Evolutionary conservation across 2,329 filamentous ascomycete species (phyloP).

Genomic region (Trichoderma pleuroti): DNA sequence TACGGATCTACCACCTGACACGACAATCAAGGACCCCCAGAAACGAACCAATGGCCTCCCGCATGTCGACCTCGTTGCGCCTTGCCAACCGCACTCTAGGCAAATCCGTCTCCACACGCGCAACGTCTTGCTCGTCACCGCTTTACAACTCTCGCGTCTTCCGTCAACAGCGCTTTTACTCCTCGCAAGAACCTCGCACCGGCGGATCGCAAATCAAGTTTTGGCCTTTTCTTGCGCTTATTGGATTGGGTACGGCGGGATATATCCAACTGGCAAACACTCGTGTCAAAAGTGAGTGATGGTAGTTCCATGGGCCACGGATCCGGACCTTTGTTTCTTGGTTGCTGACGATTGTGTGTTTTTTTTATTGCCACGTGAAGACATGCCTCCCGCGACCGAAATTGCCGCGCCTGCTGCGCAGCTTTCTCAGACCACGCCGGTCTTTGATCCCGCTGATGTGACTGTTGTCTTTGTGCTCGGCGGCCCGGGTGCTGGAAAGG

Average conservation of each 20-base stretch:
- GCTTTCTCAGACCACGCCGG: conserved; percentile 55
- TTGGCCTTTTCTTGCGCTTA: conserved; percentile 54
- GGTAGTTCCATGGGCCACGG: not conserved
- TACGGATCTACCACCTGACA: not conserved
- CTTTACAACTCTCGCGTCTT: conserved; percentile 13
- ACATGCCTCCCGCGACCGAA: conserved; percentile 39
- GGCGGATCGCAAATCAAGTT: conserved; percentile 47
- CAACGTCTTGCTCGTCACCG: conserved; percentile 9
- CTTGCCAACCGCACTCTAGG: conserved; percentile 20
- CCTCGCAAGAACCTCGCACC: conserved; percentile 38
- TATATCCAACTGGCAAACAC: conserved; percentile 50
- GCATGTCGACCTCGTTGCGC: conserved; percentile 29
- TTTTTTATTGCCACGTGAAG: conserved; percentile 25
- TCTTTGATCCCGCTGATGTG: conserved; percentile 71
- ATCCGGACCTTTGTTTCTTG: not conserved
- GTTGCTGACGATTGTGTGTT: not conserved
- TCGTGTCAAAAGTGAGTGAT: conserved; percentile 27
- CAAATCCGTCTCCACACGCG: conserved; percentile 22
- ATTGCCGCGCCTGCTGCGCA: conserved; percentile 39
- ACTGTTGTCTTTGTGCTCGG: conserved; percentile 97
- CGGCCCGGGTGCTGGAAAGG: conserved; percentile 92
- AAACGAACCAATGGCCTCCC: conserved; percentile 31
- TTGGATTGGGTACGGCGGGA: conserved; percentile 45
- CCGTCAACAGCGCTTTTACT: conserved; percentile 38
- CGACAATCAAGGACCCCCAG: not conserved